Evolutionary conservation across 441 rosid genomes (phyloP), one percentile per base, ranked within the genome.

Genomic region (Erysimum cheiri): DNA sequence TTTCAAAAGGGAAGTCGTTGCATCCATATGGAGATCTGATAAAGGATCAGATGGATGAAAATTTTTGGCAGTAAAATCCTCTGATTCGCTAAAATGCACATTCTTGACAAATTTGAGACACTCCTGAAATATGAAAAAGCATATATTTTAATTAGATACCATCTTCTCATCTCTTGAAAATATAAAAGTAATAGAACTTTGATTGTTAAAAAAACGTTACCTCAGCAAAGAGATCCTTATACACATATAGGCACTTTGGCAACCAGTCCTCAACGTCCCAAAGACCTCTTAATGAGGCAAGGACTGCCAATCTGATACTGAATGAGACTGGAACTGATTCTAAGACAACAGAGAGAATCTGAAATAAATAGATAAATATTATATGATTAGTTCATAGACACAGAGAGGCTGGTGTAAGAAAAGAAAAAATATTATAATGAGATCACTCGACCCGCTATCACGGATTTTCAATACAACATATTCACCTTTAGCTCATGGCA

Each of bases 241-340:
- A 82, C 60, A 76, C 67, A 75, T 71, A 72, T 62, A 91, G 73
- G 80, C 85, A 82, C 82, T 62, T 77, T 77, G 73, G 77, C 83
- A 92, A 84, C 96, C 99, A 96, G 76, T 80, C 85, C 74, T 96
- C 99, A 73, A 96, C 84, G 80, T 93, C 97, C 67, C 88, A 47
- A 71, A 80, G 76, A 41, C 88, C 98, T 79, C 85, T 88, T 70
- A 74, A 71, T 57, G 98, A 88, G 75, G 98, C 99, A 76, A 88
- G 85, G 66, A 88, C 91, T 19, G 97, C 96, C 81, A 89, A 80
- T 80, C 92, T 83, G 62, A 96, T 83, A 64, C 90, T 86, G 56
- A 71, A 80, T 55, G 90, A 76, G 75, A 80, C 78, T 54, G 99
- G 97, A 65, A 89, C 79, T 83, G 85, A 80, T 79, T 96, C 98